A percentile compares a stretch with the other conserved stretches of the same genome.
phyloP scores from a whole-genome alignment of 306 rosid species.

The Trifolium repens region DNA sequence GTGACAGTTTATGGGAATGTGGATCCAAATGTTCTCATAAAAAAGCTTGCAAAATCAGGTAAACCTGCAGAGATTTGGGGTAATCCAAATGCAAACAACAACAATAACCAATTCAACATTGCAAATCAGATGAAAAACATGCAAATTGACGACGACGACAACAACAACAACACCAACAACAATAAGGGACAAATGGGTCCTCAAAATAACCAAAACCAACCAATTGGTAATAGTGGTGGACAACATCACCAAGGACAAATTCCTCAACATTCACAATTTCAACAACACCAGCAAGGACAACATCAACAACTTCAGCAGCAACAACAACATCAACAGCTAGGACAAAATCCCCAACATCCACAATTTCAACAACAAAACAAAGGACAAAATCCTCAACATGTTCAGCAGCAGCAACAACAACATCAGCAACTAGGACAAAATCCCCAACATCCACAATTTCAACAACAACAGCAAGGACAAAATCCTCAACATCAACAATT shows the following conservation, averaged over 20 bases:
- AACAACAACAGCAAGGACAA: slow-evolving; percentile 19
- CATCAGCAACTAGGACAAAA: slow-evolving; percentile 27
- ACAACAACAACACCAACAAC: slow-evolving; percentile 19
- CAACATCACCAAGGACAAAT: slow-evolving; percentile 34
- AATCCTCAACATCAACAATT: slow-evolving; percentile 45
- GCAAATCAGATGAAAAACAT: slow-evolving; percentile 65
- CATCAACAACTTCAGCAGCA: slow-evolving; percentile 44
- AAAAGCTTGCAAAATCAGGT: slow-evolving; percentile 83
- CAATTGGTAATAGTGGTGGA: slow-evolving; percentile 45
- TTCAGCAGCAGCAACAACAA: slow-evolving; percentile 39
- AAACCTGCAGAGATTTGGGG: slow-evolving; percentile 90
- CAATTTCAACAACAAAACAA: slow-evolving; percentile 6
- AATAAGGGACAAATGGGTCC: slow-evolving; percentile 37
- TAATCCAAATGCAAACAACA: slow-evolving; percentile 31
- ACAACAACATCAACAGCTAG: slow-evolving; percentile 38
- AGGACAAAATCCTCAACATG: slow-evolving; percentile 49
- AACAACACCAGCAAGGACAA: slow-evolving; percentile 38
- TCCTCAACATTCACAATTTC: slow-evolving; percentile 45
- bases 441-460: slow-evolving; percentile 43
- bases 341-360: slow-evolving; percentile 34
- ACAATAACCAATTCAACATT: slow-evolving; percentile 50
- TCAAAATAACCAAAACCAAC: slow-evolving; percentile 55
- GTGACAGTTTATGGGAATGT: slow-evolving; percentile 88
- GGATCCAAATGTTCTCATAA: slow-evolving; percentile 77
- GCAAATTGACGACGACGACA: slow-evolving; percentile 55